Evolutionary conservation across 257 asterid species (phyloP), one percentile per base, ranked within the genome.

Genomic region (Solanum virginianum): DNA sequence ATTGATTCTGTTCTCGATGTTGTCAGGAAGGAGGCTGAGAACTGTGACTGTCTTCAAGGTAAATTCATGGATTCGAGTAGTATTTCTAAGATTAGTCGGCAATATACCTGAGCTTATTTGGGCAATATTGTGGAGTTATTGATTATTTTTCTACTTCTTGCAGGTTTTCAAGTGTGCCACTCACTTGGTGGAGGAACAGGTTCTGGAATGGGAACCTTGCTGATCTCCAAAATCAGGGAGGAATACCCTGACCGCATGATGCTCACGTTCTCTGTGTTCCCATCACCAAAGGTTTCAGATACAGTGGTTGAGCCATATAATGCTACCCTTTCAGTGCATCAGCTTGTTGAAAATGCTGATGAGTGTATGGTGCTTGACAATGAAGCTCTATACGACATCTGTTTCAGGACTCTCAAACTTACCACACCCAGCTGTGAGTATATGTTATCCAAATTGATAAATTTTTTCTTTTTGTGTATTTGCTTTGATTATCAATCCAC

Each of bases 11-110:
- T 94, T 89, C 95, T 94, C 6, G 98, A 94, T 87, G 98, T 94
- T 17, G 98, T 94, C 84, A 91, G 98, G 84, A 94, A 94, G 89
- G 98, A 94, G 83, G 94, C 96, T 32, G 98, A 94, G 89, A 94
- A 94, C 80, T 94, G 98, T 83, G 98, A 94, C 87, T 94, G 98
- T 86, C 98, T 94, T 87, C 98, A 94, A 92, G 98, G 98, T 94
- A 83, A 75, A 84, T 74, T 65, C 59, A 65, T 72, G 49, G 57
- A 72, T 87, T 84, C 80, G 63, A 54, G 71, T n/a, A 22, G 26
- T 77, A 11, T 41, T 17, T 54, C 12, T 36, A 36, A 36, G 41
- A 36, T 8, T 53, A 39, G 49, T 63, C 7, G 18, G 75, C 53
- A 55, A 7, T 15, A 39, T 45, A 13, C 80, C 16, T 22, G 15